Evolutionary conservation across 2,329 filamentous ascomycete species (phyloP).

Genomic region (Thielaviopsis musarum): DNA sequence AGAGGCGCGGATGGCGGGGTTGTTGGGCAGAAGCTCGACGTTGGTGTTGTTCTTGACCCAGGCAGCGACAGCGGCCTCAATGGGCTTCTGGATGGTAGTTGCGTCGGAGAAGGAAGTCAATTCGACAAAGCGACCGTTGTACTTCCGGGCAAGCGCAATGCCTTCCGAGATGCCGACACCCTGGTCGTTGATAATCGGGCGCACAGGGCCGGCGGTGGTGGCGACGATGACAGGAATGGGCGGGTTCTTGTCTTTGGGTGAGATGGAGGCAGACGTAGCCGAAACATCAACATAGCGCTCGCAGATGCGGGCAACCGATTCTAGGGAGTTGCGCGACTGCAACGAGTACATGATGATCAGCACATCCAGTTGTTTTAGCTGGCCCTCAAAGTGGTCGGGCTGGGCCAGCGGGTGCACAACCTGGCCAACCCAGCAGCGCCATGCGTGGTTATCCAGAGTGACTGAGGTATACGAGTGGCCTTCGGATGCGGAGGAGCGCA

Average conservation of each 20-base stretch:
- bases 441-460: conserved; percentile 2
- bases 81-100: neutral
- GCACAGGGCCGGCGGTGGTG: neutral
- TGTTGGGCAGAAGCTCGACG: conserved; percentile 5
- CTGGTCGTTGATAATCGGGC: conserved; percentile 1
- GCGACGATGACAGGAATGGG: conserved; percentile 8
- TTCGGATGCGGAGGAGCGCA: neutral
- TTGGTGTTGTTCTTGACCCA: conserved; percentile 9
- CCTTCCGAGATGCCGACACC: conserved; percentile 1
- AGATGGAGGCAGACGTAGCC: neutral
- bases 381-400: conserved; percentile 10
- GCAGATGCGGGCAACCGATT: conserved; percentile 8
- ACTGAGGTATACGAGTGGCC: conserved; percentile 6
- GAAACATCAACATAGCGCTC: conserved; percentile 2
- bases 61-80: conserved; percentile 8
- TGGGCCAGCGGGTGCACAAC: conserved; percentile 10
- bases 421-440: conserved; percentile 11
- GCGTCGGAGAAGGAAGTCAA: conserved; percentile 1
- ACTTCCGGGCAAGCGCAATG: conserved; percentile 2
- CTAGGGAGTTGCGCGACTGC: conserved; percentile 1
- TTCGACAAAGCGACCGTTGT: conserved; percentile 11
- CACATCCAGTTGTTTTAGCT: conserved; percentile 10
- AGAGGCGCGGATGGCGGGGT: neutral
- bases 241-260: neutral
- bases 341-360: conserved; percentile 8